Evolutionary conservation across 2,329 filamentous ascomycete genomes (phyloP), one percentile per base, ranked within the genome.

Genomic region (Sporothrix humicola): DNA sequence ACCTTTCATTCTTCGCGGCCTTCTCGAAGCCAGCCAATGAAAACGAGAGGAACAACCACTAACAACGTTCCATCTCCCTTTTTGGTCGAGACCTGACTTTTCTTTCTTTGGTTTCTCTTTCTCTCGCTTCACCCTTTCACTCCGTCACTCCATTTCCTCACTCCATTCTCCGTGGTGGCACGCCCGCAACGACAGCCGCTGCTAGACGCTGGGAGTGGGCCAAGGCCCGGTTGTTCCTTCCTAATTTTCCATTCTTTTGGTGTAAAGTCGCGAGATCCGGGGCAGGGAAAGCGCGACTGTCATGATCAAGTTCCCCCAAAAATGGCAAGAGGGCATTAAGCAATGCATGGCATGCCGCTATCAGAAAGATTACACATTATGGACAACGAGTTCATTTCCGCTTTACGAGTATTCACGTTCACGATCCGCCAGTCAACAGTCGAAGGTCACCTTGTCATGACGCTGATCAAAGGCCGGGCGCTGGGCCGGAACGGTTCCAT

Each of bases 1-100:
- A 37, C 31, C 31, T 37, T 37, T 37, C 31, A 37, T 48, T 31
- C 20, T 50, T 52, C 5, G 46, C 15, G 23, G 23, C 65, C n/a
- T 46, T n/a, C 37, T 44, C 65, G 15, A 20, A 50, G 46, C 3
- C 31, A 52, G 8, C 65, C 20, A 50, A 68, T 50, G 23, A n/a
- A 46, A 48, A 0, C 2, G 13, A 10, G 20, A 68, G 20, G 17
- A 44, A 26, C 46, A 50, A 69, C 68, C 50, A 54, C 17, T 20
- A 50, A 73, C 72, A 73, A 73, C 72, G 72, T 73, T 73, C 72
- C 72, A 73, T 73, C 72, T 37, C 17, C 9, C 44, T 71, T 48
- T 50, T 20, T 68, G 20, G 31, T 37, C 42, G 20, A 26, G 8
- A 1, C 44, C n/a, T 65, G 31, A 5, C 12, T 5, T n/a, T 23